Base-by-base conservation (phyloP, 345 rosid species). In the Acer negundo region DNA sequence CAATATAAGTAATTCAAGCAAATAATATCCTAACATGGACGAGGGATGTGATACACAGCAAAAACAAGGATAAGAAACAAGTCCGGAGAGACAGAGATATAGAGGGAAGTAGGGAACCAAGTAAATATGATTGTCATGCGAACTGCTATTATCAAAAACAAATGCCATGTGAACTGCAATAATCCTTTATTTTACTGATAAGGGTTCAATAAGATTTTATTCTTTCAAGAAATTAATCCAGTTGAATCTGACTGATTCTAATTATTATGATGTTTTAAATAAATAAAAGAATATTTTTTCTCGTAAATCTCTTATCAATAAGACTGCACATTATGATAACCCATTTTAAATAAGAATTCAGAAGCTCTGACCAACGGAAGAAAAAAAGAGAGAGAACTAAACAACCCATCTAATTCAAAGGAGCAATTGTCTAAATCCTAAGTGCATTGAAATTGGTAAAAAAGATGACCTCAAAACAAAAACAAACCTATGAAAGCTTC, bases 11-110 rank as follows among this genome's bases (percentile, higher is more conserved):
- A 44, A 70, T 23, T 69, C 42, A 24, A 74, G 59, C 68, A 75
- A 31, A 68, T 42, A 58, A 46, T 28, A 47, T 66, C 24, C 65
- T 49, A 28, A 10, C 11, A n/a, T 7, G 28, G 22, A 38, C 40
- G 58, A 46, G 42, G 53, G 38, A 42, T 38, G 26, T 9, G 16
- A 9, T 46, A 23, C 59, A 46, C 49, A 64, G 7, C 55, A 62
- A 62, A 46, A 24, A 44, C 76, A 73, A 55, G 42, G 28, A 71
- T 44, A 23, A 19, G 62, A 72, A 53, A 35, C 53, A 62, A 74
- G 28, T 42, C 19, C 56, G 51, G 49, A 20, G 26, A 53, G n/a
- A 53, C 58, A 16, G 58, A 13, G 19, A 49, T 2, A 20, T 11
- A 73, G n/a, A 74, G 16, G 13, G 6, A 35, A 35, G 38, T 35